A percentile compares a stretch with the other conserved stretches of the same genome.
These are phyloP conservation scores for Nakazawaea siamensis DNA, from an alignment of 805 yeast species.

Conservation along the genomic window DNA sequence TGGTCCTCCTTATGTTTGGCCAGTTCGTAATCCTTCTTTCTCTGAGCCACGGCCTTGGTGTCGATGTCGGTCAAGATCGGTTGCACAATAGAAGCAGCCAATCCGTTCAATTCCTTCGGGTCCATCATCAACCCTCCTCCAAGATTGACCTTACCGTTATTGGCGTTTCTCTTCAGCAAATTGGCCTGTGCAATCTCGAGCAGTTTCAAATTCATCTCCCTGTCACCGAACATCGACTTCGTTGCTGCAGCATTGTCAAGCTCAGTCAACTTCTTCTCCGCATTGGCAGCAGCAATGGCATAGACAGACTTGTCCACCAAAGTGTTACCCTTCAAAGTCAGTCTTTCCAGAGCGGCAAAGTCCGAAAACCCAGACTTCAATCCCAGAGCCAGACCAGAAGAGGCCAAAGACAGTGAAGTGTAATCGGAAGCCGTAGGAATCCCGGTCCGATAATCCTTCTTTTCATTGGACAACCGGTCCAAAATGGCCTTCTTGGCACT, in stretches of 20 bases:
- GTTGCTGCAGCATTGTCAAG: slow-evolving; percentile 19
- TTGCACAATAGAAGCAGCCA: slow-evolving; percentile 72
- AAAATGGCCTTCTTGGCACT: slow-evolving; percentile 23
- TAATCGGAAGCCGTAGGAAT: slow-evolving; percentile 35
- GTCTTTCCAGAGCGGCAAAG: slow-evolving; percentile 36
- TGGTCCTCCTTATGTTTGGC: slow-evolving; percentile 30
- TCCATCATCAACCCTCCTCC: slow-evolving; percentile 87
- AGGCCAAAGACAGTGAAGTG: slow-evolving; percentile 39
- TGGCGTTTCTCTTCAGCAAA: slow-evolving; percentile 43
- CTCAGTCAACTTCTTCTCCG: slow-evolving; percentile 24
- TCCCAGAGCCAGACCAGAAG: slow-evolving; percentile 46
- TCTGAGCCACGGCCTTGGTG: slow-evolving; percentile 61
- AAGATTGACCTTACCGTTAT: slow-evolving; percentile 54
- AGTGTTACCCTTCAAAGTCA: slow-evolving; percentile 26
- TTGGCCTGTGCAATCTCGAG: slow-evolving; percentile 68
- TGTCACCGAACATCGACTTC: slow-evolving; percentile 18
- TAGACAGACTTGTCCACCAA: slow-evolving; percentile 35
- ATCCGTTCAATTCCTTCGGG: slow-evolving; percentile 63
- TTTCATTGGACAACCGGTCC: slow-evolving; percentile 20
- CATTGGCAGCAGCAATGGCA: slow-evolving; percentile 43
- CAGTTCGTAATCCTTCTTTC: slow-evolving; percentile 42
- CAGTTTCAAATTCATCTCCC: slow-evolving; percentile 55
- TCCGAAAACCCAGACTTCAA: slow-evolving; percentile 36
- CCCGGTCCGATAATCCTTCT: slow-evolving; percentile 21
- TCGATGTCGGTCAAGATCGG: slow-evolving; percentile 77